These are phyloP conservation scores for Halophytophthora polymorphica DNA, from an alignment of 352 stramenopile genomes.

Conservation along the genomic window DNA sequence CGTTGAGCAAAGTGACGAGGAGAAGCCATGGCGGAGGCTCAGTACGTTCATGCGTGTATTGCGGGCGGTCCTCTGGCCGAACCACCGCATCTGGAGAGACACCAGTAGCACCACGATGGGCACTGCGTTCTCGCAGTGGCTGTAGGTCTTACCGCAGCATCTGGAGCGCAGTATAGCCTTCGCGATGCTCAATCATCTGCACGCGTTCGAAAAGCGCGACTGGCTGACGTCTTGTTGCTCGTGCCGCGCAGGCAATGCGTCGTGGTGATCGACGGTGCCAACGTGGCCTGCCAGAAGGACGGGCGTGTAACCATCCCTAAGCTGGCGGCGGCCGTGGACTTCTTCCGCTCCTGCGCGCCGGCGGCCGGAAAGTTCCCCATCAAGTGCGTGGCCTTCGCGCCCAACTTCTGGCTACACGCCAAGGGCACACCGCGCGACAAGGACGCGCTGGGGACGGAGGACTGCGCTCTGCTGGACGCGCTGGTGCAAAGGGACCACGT, in stretches of 20 bases:
- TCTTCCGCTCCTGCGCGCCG: constrained; percentile 42
- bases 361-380: constrained; percentile 27
- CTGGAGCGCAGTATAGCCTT: constrained; percentile 3
- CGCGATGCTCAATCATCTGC: not conserved
- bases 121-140: too few relatives aligned
- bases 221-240: constrained; percentile 1
- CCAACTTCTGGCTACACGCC: constrained; percentile 80
- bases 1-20: too few relatives aligned
- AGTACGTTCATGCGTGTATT: too few relatives aligned
- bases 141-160: too few relatives aligned
- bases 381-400: constrained; percentile 74
- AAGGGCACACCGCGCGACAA: constrained; percentile 43
- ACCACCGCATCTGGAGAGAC: too few relatives aligned
- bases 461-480: constrained; percentile 40
- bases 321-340: constrained; percentile 62
- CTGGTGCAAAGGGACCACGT: constrained; percentile 67
- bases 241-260: constrained; percentile 28
- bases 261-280: constrained; percentile 74
- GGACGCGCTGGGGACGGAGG: constrained; percentile 40
- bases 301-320: constrained; percentile 47
- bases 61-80: too few relatives aligned
- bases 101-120: too few relatives aligned
- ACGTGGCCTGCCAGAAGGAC: constrained; percentile 69
- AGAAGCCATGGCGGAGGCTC: too few relatives aligned
- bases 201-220: constrained; percentile 1